Evolutionary conservation across 352 stramenopile species (phyloP), one percentile per base, ranked within the genome.

Genomic region (Phytophthora sp.): DNA sequence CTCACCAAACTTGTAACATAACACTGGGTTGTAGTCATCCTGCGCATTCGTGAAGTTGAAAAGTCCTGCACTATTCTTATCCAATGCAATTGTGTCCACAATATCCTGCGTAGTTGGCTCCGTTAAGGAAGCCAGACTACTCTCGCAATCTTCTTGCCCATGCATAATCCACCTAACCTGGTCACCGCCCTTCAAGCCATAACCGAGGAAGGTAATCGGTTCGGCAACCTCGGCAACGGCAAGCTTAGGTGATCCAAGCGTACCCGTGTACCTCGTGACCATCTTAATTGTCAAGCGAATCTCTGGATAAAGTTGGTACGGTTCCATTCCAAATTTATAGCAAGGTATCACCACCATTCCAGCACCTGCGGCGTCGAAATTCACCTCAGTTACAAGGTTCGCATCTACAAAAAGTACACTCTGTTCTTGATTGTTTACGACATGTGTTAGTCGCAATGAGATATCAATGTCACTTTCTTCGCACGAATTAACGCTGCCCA

Each of bases 1-100:
- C 0, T 62, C 54, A 2, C 74, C 81, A 46, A 90, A 90, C 32
- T 83, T 82, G 66, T 88, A 90, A 39, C 81, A 90, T n/a, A 90
- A 49, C 0, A 84, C 49, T 0, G 82, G 79, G 6, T 68, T 74
- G 45, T 76, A 91, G 30, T 89, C 80, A 23, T 52, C 53, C 26
- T 91, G 82, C 0, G 45, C 57, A 1, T 38, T 42, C 0, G 68
- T 70, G 37, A 91, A 91, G 42, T 80, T 88, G 55, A 91, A 91
- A 5, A 51, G 12, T 1, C 43, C 80, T 1, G 67, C 69, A 11
- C 31, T 56, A 6, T 56, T 60, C 1, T 26, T 42, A 35, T 87
- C 62, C 20, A 91, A 39, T 1, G 38, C 50, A 5, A 78, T 48
- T 0, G 82, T 88, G 44, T 88, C 72, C 17, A 80, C 66, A 18